Conservation (phyloP, 768 basidiomycete genomes). For the Pholiota microspora region DNA sequence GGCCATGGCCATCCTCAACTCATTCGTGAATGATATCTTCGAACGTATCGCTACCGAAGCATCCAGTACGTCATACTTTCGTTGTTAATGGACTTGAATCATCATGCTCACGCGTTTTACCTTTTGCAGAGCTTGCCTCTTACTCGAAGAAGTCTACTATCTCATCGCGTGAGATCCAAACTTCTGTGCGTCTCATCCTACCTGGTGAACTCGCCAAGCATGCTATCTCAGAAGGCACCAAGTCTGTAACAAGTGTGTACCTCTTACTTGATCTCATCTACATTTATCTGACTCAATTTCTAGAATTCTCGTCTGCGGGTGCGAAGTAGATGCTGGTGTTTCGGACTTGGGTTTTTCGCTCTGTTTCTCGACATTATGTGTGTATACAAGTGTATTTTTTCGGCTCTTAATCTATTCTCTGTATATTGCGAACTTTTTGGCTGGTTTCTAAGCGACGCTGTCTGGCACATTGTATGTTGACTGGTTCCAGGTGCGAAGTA, state of each 20-base stretch:
- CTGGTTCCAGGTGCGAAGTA: no score
- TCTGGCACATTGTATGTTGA: no score
- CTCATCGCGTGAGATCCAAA: slow-evolving; percentile 98
- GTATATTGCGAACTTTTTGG: no score
- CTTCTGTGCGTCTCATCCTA: slow-evolving; percentile 93
- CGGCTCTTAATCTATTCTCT: no score
- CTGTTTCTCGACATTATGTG: no score
- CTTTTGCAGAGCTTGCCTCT: slow-evolving; percentile 78
- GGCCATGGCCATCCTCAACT: slow-evolving; percentile 96
- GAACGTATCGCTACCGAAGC: slow-evolving; percentile 90
- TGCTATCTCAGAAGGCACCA: slow-evolving; percentile 92
- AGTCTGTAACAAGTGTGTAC: slow-evolving; percentile 78
- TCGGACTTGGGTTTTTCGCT: no score
- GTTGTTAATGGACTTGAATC: background rate
- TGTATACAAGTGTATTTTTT: no score
- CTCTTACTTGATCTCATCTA: background rate
- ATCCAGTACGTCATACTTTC: slow-evolving; percentile 57
- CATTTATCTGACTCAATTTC: slow-evolving; percentile 5
- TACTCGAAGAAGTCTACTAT: slow-evolving; percentile 99
- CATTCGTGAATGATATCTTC: slow-evolving; percentile 94
- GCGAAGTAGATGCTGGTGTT: slow-evolving; percentile 62
- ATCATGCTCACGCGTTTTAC: slow-evolving; percentile 9
- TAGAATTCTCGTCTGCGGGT: slow-evolving; percentile 70
- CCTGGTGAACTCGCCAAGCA: slow-evolving; percentile 96
- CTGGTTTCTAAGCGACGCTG: no score